These are phyloP conservation scores for Copromyces sp. DNA, from an alignment of 495 filamentous ascomycete species.

Conservation along the genomic window DNA sequence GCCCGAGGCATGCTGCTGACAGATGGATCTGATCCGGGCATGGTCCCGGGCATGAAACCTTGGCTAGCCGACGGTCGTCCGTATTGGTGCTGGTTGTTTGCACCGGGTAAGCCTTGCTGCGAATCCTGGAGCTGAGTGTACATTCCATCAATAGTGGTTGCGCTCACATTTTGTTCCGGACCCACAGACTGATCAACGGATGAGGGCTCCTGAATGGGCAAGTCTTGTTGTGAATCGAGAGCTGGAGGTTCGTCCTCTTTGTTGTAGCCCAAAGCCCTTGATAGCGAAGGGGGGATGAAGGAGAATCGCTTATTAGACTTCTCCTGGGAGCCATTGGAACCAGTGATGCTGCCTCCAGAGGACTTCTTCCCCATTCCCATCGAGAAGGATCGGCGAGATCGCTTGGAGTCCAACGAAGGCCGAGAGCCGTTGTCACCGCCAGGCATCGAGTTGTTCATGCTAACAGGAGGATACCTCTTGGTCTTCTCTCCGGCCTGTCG, in stretches of 20 bases:
- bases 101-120: slow-evolving; percentile 8
- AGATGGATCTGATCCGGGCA: slow-evolving; percentile 39
- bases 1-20: slow-evolving; percentile 27
- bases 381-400: slow-evolving; percentile 61
- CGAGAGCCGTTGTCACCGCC: slow-evolving; percentile 41
- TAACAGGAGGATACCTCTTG: slow-evolving; percentile 65
- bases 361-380: slow-evolving; percentile 64
- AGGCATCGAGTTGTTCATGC: slow-evolving; percentile 55
- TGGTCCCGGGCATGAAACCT: slow-evolving; percentile 31
- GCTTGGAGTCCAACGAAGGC: slow-evolving; percentile 63
- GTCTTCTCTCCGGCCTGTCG: slow-evolving; percentile 33
- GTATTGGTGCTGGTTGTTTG: slow-evolving; percentile 25
- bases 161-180: slow-evolving; percentile 19
- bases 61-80: slow-evolving; percentile 25
- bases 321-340: slow-evolving; percentile 42
- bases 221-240: slow-evolving; percentile 33
- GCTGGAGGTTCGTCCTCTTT: slow-evolving; percentile 33
- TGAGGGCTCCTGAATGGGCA: slow-evolving; percentile 39
- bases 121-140: slow-evolving; percentile 31
- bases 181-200: slow-evolving; percentile 26
- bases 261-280: slow-evolving; percentile 45
- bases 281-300: slow-evolving; percentile 68
- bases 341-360: slow-evolving; percentile 43
- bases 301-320: slow-evolving; percentile 60
- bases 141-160: slow-evolving; percentile 28